A percentile compares a stretch with the other conserved stretches of the same genome.
phyloP scores from a whole-genome alignment of 2,329 filamentous ascomycete species.

The Dothideomycetes sp. region DNA sequence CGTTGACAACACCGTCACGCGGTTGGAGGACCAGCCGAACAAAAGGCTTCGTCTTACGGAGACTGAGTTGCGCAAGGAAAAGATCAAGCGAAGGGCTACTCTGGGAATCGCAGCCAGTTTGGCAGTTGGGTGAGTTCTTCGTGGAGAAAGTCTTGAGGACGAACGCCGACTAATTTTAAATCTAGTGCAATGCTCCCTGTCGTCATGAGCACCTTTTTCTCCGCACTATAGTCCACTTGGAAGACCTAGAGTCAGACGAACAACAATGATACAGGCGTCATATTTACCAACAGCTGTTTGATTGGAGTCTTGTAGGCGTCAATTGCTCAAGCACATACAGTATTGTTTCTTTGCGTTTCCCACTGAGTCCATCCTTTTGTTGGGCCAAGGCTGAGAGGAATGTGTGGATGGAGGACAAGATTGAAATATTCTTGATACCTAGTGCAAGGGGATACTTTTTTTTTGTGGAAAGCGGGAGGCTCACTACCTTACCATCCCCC shows the following conservation, averaged over 20 bases:
- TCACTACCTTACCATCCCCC: too few relatives aligned
- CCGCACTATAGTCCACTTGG: neutral
- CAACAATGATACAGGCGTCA: neutral
- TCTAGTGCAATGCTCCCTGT: neutral
- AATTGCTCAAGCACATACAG: too few relatives aligned
- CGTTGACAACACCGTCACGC: conserved; percentile 23
- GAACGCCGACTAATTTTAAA: neutral
- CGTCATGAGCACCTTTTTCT: neutral
- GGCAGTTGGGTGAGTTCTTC: conserved; percentile 72
- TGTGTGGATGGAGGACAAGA: too few relatives aligned
- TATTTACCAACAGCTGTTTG: too few relatives aligned
- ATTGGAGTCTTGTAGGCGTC: too few relatives aligned
- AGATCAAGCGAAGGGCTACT: conserved; percentile 73
- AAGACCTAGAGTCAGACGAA: neutral
- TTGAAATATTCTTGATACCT: too few relatives aligned
- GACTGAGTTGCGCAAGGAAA: conserved; percentile 71
- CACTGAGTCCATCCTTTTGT: too few relatives aligned
- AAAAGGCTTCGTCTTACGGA: conserved; percentile 73
- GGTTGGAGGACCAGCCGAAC: conserved; percentile 37
- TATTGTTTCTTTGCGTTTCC: too few relatives aligned
- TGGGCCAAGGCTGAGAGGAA: too few relatives aligned
- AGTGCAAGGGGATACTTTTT: too few relatives aligned
- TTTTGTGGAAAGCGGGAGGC: too few relatives aligned
- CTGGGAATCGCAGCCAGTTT: conserved; percentile 79
- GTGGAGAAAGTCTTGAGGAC: neutral